Percentiles rank a stretch among this genome's conserved stretches.
phyloP scores from a whole-genome alignment of 1,284 basidiomycete genomes.

The Tilletia caries region DNA sequence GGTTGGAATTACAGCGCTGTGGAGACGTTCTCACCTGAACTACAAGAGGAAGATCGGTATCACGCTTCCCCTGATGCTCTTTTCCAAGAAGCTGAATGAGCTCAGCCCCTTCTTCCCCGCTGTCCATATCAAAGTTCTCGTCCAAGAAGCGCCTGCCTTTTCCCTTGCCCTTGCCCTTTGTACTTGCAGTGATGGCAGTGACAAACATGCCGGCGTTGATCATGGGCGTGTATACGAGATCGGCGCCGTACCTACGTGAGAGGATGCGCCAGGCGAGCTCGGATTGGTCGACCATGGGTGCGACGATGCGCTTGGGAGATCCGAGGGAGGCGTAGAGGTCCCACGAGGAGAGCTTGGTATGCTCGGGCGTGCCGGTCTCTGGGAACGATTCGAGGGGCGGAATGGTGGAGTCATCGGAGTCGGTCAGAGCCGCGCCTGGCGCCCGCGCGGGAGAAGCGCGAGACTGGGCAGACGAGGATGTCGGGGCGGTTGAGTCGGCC shows the following conservation, averaged over 20 bases:
- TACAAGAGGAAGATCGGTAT: constrained; percentile 75
- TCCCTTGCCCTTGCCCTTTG: constrained; percentile 23
- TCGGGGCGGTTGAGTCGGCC: not conserved
- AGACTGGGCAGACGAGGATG: not conserved
- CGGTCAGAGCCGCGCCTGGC: not conserved
- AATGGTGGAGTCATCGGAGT: constrained; percentile 1
- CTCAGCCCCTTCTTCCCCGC: constrained; percentile 36
- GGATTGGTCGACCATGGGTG: constrained; percentile 97
- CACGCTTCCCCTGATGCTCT: constrained; percentile 59
- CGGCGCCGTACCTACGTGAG: constrained; percentile 74
- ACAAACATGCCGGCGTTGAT: constrained; percentile 88
- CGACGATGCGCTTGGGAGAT: constrained; percentile 81
- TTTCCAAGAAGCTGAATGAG: constrained; percentile 55
- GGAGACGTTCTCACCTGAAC: constrained; percentile 62
- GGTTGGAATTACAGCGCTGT: too few relatives aligned
- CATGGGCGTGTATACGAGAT: constrained; percentile 94
- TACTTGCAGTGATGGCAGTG: constrained; percentile 44
- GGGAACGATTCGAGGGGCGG: constrained; percentile 40
- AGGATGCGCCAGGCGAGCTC: constrained; percentile 83
- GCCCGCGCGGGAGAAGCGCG: not conserved
- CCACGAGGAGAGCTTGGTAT: constrained; percentile 68
- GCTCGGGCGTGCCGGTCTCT: constrained; percentile 38
- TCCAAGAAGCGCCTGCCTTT: constrained; percentile 34
- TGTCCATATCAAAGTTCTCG: constrained; percentile 33
- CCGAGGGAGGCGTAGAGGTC: constrained; percentile 79